Percentiles rank a stretch among this genome's conserved stretches.
Conservation (phyloP, 1,284 basidiomycete species). For the Irpex sp. region DNA sequence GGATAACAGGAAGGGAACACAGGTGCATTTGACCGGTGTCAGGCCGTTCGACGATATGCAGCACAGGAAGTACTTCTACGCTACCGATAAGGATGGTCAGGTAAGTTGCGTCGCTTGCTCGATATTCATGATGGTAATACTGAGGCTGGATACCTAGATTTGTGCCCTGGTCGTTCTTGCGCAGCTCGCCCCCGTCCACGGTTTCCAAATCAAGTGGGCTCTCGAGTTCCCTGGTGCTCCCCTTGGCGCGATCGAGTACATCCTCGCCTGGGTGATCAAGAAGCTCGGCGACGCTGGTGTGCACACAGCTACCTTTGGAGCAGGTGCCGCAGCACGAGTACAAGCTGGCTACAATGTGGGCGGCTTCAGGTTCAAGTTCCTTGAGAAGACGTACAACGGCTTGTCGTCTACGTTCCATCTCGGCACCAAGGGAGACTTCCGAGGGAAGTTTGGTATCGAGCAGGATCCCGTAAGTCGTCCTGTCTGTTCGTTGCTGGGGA, state of each 20-base stretch:
- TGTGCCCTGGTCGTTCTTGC: conserved; percentile 47
- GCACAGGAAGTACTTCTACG: conserved; percentile 51
- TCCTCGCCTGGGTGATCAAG: conserved; percentile 43
- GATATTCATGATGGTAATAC: not conserved
- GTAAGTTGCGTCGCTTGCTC: conserved; percentile 19
- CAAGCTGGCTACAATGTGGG: conserved; percentile 32
- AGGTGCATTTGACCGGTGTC: conserved; percentile 51
- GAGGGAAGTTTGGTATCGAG: conserved; percentile 34
- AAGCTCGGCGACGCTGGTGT: conserved; percentile 38
- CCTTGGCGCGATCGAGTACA: conserved; percentile 41
- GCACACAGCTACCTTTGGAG: conserved; percentile 40
- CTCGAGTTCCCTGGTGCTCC: conserved; percentile 50
- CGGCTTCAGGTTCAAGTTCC: conserved; percentile 33
- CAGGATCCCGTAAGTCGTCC: conserved; percentile 28
- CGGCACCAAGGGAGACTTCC: conserved; percentile 40
- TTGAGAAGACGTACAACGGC: conserved; percentile 42
- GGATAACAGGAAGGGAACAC: conserved; percentile 40
- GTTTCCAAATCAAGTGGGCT: conserved; percentile 56
- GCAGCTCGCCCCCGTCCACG: conserved; percentile 43
- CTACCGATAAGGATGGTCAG: conserved; percentile 35
- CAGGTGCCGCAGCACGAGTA: conserved; percentile 34
- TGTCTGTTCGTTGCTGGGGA: not conserved
- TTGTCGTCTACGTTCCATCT: conserved; percentile 37
- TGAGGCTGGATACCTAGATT: conserved; percentile 17
- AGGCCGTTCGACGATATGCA: conserved; percentile 46